Evolutionary conservation across 2,329 filamentous ascomycete species (phyloP), one percentile per base, ranked within the genome.

Genomic region (Cercospora janseana): DNA sequence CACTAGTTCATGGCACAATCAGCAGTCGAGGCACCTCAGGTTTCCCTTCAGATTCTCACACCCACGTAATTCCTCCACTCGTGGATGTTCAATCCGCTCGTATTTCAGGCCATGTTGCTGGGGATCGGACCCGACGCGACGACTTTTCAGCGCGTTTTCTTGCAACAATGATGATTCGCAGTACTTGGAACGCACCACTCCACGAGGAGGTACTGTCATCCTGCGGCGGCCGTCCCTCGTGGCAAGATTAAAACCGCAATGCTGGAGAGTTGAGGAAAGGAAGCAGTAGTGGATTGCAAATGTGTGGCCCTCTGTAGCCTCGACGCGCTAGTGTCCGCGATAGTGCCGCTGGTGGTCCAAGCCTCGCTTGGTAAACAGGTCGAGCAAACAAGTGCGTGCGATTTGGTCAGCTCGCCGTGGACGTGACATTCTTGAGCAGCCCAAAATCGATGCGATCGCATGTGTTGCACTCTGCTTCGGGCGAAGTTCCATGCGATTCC

Each of bases 51-150:
- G 32, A 20, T 37, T 10, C 32, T 21, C 32, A 15, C 32, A 21
- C 18, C 32, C 32, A 20, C n/a, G 32, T 21, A 37, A 21, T 37
- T 37, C 13, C 32, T 20, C 32, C 32, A 20, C 32, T 37, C 32
- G n/a, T 20, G 16, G 32, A 37, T 12, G 32, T 37, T 16, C 32
- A 20, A 37, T 20, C 32, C 8, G 32, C 32, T 37, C 16, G 2
- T 10, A 37, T 15, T 37, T 20, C 32, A 37, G 32, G 32, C 32
- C 32, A 20, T 37, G 32, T 37, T 37, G 32, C 32, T 37, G 32
- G 32, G 32, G 32, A 37, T 37, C 32, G 32, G 32, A 37, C 32
- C 32, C 32, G 21, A 37, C 32, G 32, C 32, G 32, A 37, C 32
- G 21, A 20, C n/a, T n/a, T n/a, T 15, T 20, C 32, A 37, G 21